Evolutionary conservation across 2,329 filamentous ascomycete genomes (phyloP), one percentile per base, ranked within the genome.

Genomic region (Alternaria longipes): DNA sequence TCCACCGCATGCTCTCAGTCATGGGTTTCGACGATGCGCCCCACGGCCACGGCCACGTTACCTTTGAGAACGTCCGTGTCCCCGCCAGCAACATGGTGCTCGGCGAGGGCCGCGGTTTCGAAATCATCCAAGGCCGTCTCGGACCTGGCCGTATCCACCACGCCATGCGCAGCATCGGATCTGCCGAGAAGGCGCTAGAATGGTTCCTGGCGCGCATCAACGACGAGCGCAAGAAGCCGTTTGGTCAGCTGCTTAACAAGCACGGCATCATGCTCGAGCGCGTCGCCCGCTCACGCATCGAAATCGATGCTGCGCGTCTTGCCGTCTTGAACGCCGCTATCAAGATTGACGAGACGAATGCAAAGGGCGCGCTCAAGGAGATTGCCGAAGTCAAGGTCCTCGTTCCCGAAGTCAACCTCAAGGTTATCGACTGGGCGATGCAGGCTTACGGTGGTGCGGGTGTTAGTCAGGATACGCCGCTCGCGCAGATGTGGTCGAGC

Each of bases 21-120:
- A 97, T 96, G 80, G 95, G 95, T 59, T 98, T 93, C 81, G 95
- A 98, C 78, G 95, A 99, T 73, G 95, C 95, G n/a, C 95, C 95
- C 3, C 95, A 99, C 79, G 95, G 95, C 57, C 95, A 99, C 82
- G 95, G 93, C 45, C 94, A 99, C 80, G 89, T 99, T 76, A 87
- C 84, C 36, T 98, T 99, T 82, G 85, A 89, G 60, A 91, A 98
- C 77, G 95, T 98, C 64, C 91, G 94, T 60, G 92, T 99, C 0
- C 94, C 94, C 8, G 88, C 85, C 32, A 83, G 84, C 72, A 95
- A 92, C 82, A 90, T 99, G 75, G 91, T 98, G 11, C 90, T 99
- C 4, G 94, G 95, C 62, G 92, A 95, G 79, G 95, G 95, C 67
- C 89, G 92, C 65, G 95, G 95, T 20, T 99, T 99, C 79, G 95